Evolutionary conservation across 2,329 filamentous ascomycete genomes (phyloP).

Genomic region (Fusarium pseudocircinatum): DNA sequence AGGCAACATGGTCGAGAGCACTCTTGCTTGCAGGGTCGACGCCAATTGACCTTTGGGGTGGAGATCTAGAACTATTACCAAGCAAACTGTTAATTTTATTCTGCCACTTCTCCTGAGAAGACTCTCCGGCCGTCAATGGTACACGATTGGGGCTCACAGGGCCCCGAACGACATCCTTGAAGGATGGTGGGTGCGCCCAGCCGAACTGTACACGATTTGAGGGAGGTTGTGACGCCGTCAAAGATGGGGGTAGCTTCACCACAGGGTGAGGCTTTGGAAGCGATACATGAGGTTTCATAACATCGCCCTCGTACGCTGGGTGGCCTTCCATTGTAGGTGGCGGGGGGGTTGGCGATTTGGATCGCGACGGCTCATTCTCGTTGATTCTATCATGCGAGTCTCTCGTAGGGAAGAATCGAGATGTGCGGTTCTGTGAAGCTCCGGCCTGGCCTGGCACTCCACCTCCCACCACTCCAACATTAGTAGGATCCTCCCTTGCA

Average conservation of each 20-base stretch:
- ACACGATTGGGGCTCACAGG: slow-evolving; percentile 35
- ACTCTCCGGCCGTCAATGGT: slow-evolving; percentile 46
- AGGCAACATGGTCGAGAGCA: slow-evolving; percentile 66
- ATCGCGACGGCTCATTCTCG: slow-evolving; percentile 52
- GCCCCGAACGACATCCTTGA: slow-evolving; percentile 45
- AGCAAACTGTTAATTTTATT: slow-evolving; percentile 84
- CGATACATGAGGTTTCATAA: slow-evolving; percentile 72
- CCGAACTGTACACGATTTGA: slow-evolving; percentile 42
- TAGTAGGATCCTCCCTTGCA: slow-evolving; percentile 38
- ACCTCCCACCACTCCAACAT: slow-evolving; percentile 44
- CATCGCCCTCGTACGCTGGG: slow-evolving; percentile 76
- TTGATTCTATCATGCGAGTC: slow-evolving; percentile 57
- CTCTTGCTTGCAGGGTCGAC: slow-evolving; percentile 75
- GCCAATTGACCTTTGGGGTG: slow-evolving; percentile 66
- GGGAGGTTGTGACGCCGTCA: slow-evolving; percentile 38
- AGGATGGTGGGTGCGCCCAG: slow-evolving; percentile 50
- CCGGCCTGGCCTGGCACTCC: slow-evolving; percentile 44
- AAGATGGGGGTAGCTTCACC: slow-evolving; percentile 79
- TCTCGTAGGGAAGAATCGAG: slow-evolving; percentile 69
- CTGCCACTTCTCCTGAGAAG: slow-evolving; percentile 71
- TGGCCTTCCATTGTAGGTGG: slow-evolving; percentile 76
- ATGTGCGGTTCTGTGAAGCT: slow-evolving; percentile 60
- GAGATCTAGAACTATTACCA: slow-evolving; percentile 68
- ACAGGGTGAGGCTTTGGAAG: slow-evolving; percentile 76
- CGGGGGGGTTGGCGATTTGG: slow-evolving; percentile 73